Evolutionary conservation across 2,329 filamentous ascomycete genomes (phyloP), one percentile per base, ranked within the genome.

Genomic region (Furcasterigmium sp.): DNA sequence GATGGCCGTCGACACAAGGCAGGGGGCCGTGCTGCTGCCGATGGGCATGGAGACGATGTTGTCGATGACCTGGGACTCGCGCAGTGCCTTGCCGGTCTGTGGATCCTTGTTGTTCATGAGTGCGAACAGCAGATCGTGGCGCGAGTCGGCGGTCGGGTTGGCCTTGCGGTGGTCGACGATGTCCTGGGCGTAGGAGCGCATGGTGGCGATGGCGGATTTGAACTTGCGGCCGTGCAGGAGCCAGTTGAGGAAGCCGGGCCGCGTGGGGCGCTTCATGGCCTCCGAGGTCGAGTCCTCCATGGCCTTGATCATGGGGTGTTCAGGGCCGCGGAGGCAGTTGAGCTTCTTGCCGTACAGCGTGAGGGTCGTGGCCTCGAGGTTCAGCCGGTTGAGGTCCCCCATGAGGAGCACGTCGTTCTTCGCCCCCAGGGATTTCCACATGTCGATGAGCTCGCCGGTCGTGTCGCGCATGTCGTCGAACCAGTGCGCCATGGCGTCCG

Each of bases 21-120:
- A 70, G 2, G 71, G 71, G 4, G 71, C 67, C 0, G 72, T 76
- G 55, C 65, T 70, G 57, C 66, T 72, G 4, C 75, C 78, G 41
- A 81, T 80, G 32, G 84, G 73, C 67, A 87, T 84, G 3, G 76
- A 75, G 42, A 85, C 76, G 51, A 87, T 80, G 57, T 87, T 83
- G 58, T 85, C 80, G 38, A 84, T 71, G 39, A 85, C 73, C 46
- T 78, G 76, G 9, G 75, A 73, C 5, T 85, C 75, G 5, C 64
- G 72, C 50, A 87, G 66, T 3, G 62, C 62, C 46, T 72, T 66
- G 21, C 78, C 79, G 0, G 82, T 85, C 54, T 82, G 71, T 1
- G 78, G 75, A 49, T 87, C 84, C 32, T 68, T 72, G 11, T 66
- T 72, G 43, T 73, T 70, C 46, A 87, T 57, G 56, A 87, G 67